Base-by-base conservation (phyloP, 371 early-diverging fungal genomes). In the Nematocida displodere region DNA sequence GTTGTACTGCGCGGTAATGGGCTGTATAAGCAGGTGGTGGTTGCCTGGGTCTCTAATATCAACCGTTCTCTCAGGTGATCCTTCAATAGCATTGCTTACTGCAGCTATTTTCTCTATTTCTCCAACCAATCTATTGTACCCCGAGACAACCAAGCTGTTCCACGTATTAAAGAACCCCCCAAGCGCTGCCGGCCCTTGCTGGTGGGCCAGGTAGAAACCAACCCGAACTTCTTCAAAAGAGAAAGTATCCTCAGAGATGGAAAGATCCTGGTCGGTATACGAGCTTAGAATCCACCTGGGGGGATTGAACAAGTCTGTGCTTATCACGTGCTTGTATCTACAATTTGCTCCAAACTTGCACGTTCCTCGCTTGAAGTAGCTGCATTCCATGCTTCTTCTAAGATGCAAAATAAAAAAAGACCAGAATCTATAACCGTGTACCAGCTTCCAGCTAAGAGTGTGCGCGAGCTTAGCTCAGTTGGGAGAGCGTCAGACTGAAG, bases 391-490 rank as follows among this genome's bases (percentile, higher is more conserved):
- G 1, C 36, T 53, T 20, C 34, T 37, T 28, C 59, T 36, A 8
- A 52, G 15, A 53, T 7, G 11, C 29, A 33, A 44, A 37, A 48
- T 4, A 8, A 36, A 62, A 47, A 62, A 47, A 36, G 46, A 36
- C 34, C 20, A 15, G 7, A 4, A 8, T 15, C 7, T 44, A 5
- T 31, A 4, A 48, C 2, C 46, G 20, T 28, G 28, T 28, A 11
- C 7, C 13, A 20, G 13, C 13, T 15, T 8, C 13, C 20, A 7
- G 7, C 11, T 8, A 34, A 58, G 24, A 58, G 17, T 40, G 31
- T 91, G 90, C 62, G 89, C 89, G 88, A 46, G 80, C 85, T 4
- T 86, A 86, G 86, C 86, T 86, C 86, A 86, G 85, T 81, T 86
- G 86, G 85, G 85, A 86, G 86, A 86, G 86, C 87, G 83, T 85